Evolutionary conservation across 768 basidiomycete genomes (phyloP).

Genomic region (Dendrothele bispora): DNA sequence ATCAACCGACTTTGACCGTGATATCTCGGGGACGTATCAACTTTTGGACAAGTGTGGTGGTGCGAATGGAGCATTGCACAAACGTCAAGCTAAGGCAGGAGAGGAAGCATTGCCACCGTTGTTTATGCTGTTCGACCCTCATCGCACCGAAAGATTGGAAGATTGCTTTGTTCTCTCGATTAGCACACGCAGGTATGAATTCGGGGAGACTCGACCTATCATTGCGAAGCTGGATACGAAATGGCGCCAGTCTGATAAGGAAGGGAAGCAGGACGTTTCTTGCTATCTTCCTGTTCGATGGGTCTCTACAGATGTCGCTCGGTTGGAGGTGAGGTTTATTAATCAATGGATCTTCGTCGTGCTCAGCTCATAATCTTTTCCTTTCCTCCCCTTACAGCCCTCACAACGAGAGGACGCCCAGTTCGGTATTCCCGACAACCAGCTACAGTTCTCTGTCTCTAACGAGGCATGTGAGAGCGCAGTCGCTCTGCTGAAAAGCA

Average conservation of each 20-base stretch:
- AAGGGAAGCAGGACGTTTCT: conserved; percentile 47
- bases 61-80: conserved; percentile 82
- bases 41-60: conserved; percentile 88
- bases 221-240: conserved; percentile 69
- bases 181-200: conserved; percentile 75
- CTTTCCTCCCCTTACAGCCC: conserved; percentile 39
- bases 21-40: conserved; percentile 77
- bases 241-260: conserved; percentile 73
- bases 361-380: conserved; percentile 9
- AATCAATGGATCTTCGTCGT: conserved; percentile 1
- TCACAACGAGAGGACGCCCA: conserved; percentile 52
- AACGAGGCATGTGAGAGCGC: conserved; percentile 72
- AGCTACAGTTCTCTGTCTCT: conserved; percentile 49
- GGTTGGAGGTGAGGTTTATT: conserved; percentile 49
- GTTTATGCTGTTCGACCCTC: conserved; percentile 86
- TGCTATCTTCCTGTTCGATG: conserved; percentile 68
- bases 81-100: conserved; percentile 43
- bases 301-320: conserved; percentile 48
- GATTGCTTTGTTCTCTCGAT: conserved; percentile 88
- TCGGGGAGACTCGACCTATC: conserved; percentile 76
- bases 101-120: conserved; percentile 59
- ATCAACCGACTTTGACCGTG: conserved; percentile 60
- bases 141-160: conserved; percentile 65
- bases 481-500: conserved; percentile 75
- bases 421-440: conserved; percentile 62